Conservation (phyloP, 2,329 filamentous ascomycete species). For the Magnaporthiopsis incrustans region DNA sequence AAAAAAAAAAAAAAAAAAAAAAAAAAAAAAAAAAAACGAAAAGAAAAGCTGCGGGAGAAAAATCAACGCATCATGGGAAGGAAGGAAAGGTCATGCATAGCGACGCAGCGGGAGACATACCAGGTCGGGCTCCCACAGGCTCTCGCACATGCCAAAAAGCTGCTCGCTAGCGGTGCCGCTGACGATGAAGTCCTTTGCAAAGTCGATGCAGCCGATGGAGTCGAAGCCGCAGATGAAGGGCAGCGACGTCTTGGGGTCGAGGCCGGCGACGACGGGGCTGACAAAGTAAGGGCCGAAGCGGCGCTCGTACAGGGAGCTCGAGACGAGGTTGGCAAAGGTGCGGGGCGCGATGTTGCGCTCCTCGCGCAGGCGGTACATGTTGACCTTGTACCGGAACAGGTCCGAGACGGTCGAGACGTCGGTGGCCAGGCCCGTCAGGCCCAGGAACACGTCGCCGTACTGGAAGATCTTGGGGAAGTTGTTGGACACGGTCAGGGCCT, state of each 20-base stretch:
- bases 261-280: slow-evolving; percentile 84
- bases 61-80: background rate
- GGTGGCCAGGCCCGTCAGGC: slow-evolving; percentile 91
- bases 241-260: slow-evolving; percentile 88
- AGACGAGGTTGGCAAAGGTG: slow-evolving; percentile 95
- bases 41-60: background rate
- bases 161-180: slow-evolving; percentile 94
- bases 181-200: slow-evolving; percentile 99
- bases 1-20: no score
- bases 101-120: slow-evolving; percentile 41
- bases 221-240: slow-evolving; percentile 99
- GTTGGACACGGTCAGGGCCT: slow-evolving; percentile 95
- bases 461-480: slow-evolving; percentile 99
- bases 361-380: slow-evolving; percentile 98
- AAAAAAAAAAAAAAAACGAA: no score
- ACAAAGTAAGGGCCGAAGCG: slow-evolving; percentile 97
- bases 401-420: slow-evolving; percentile 92
- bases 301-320: slow-evolving; percentile 83
- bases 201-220: slow-evolving; percentile 98
- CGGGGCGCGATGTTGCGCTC: slow-evolving; percentile 91
- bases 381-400: slow-evolving; percentile 98
- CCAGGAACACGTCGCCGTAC: slow-evolving; percentile 92
- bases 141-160: slow-evolving; percentile 97
- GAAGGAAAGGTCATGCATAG: background rate
- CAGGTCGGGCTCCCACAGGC: slow-evolving; percentile 94